Percentiles rank a stretch among this genome's conserved stretches.
These are phyloP conservation scores for Cokeromyces recurvatus DNA, from an alignment of 371 early-diverging fungal genomes.

Conservation along the genomic window DNA sequence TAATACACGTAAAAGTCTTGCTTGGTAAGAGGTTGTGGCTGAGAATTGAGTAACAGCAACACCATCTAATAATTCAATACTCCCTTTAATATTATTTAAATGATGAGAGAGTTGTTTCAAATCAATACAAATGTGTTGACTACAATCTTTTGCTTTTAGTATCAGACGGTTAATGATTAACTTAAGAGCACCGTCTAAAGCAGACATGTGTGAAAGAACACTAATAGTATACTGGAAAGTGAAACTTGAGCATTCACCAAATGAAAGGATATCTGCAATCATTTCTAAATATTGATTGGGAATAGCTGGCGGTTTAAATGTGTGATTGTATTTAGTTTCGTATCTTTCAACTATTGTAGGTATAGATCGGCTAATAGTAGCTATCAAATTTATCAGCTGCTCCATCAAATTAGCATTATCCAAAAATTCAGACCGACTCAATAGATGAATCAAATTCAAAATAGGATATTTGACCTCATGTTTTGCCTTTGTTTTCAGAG, in stretches of 20 bases:
- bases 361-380: slow-evolving; percentile 59
- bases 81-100: slow-evolving; percentile 47
- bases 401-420: slow-evolving; percentile 73
- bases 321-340: slow-evolving; percentile 15
- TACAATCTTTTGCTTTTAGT: slow-evolving; percentile 63
- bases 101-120: slow-evolving; percentile 58
- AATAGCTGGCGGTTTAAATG: slow-evolving; percentile 58
- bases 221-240: slow-evolving; percentile 91
- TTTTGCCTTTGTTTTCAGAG: slow-evolving; percentile 17
- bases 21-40: slow-evolving; percentile 83
- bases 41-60: slow-evolving; percentile 68
- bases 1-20: slow-evolving; percentile 87
- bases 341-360: slow-evolving; percentile 36
- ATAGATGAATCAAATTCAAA: slow-evolving; percentile 66
- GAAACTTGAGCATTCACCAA: slow-evolving; percentile 86
- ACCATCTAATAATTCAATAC: slow-evolving; percentile 56
- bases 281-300: slow-evolving; percentile 67
- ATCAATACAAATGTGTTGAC: slow-evolving; percentile 64
- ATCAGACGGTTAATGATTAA: slow-evolving; percentile 74
- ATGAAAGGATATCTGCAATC: slow-evolving; percentile 83
- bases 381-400: slow-evolving; percentile 73
- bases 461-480: slow-evolving; percentile 61
- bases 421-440: slow-evolving; percentile 70
- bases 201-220: slow-evolving; percentile 81
- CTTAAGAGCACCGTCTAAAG: slow-evolving; percentile 64